A percentile compares a stretch with the other conserved stretches of the same genome.
phyloP scores from a whole-genome alignment of 768 basidiomycete genomes.

The Suillus alpinus region DNA sequence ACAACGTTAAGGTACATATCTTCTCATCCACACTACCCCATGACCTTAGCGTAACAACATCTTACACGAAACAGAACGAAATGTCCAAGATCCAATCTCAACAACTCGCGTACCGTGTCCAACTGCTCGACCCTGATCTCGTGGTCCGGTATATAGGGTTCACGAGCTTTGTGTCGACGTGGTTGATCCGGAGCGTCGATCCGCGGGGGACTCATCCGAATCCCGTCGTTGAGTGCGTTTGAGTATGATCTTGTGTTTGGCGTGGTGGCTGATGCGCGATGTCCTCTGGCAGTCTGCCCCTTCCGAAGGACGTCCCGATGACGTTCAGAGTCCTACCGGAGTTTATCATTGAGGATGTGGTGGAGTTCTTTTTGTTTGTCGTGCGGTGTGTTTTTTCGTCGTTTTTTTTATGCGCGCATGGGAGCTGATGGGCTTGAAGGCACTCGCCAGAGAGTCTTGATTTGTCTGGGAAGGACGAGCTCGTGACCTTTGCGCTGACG shows the following conservation, averaged over 20 bases:
- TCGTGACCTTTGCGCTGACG: constrained; percentile 84
- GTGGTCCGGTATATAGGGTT: constrained; percentile 77
- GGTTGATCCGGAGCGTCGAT: constrained; percentile 90
- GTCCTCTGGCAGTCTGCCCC: constrained; percentile 59
- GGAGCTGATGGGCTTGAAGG: constrained; percentile 29
- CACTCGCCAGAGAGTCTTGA: constrained; percentile 78
- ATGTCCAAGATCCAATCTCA: constrained; percentile 67
- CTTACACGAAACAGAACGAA: constrained; percentile 47
- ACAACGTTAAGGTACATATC: constrained; percentile 64
- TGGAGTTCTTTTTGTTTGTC: constrained; percentile 83
- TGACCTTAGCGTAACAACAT: background rate
- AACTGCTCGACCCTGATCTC: constrained; percentile 84
- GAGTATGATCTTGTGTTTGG: background rate
- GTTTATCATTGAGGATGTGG: constrained; percentile 90
- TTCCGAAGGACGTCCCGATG: constrained; percentile 82
- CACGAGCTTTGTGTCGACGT: constrained; percentile 87
- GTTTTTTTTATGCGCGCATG: background rate
- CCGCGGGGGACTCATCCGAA: constrained; percentile 76
- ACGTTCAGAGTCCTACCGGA: constrained; percentile 89
- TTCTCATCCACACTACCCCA: background rate
- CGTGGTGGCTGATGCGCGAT: constrained; percentile 4
- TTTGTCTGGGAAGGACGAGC: constrained; percentile 78
- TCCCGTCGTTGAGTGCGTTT: constrained; percentile 59
- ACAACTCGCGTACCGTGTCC: constrained; percentile 79
- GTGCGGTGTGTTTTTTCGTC: constrained; percentile 55